Percentiles rank a stretch among this genome's conserved stretches.
These are phyloP conservation scores for Apiospora phragmitis DNA, from an alignment of 2,329 filamentous ascomycete species.

Conservation along the genomic window DNA sequence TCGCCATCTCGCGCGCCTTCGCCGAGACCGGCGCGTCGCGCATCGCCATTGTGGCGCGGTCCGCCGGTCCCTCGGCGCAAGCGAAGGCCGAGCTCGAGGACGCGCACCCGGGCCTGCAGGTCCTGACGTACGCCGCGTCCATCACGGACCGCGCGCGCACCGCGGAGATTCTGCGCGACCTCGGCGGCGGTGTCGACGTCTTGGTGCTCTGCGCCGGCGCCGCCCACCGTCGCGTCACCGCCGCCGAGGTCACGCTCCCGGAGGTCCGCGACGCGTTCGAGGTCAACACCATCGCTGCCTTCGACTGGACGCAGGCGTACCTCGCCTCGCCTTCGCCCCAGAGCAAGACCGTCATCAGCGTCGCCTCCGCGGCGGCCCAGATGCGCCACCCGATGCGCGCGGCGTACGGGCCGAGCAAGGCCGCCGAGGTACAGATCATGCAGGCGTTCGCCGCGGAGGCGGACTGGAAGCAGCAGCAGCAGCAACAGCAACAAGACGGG, in stretches of 20 bases:
- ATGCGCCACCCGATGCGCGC: not conserved
- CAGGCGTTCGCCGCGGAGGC: not conserved
- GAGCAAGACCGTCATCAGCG: not conserved
- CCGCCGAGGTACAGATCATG: not conserved
- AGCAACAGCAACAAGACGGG: not conserved
- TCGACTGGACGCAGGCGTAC: not conserved
- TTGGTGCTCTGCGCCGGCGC: not conserved
- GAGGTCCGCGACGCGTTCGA: not conserved
- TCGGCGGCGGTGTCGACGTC: not conserved
- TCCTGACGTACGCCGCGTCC: not conserved
- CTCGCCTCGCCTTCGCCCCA: not conserved
- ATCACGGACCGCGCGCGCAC: not conserved
- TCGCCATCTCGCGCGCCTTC: not conserved
- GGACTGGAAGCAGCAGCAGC: not conserved
- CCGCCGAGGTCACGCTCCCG: not conserved
- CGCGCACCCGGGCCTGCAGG: not conserved
- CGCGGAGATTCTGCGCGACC: not conserved
- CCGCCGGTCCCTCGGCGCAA: not conserved
- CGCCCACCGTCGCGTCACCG: not conserved
- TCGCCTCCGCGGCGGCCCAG: not conserved
- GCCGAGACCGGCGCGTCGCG: not conserved
- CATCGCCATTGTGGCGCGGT: not conserved
- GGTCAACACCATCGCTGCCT: not conserved
- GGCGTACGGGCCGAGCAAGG: not conserved
- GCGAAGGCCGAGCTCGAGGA: not conserved